These are phyloP conservation scores for Tricholoma terreum DNA, from an alignment of 768 basidiomycete species.

Conservation along the genomic window DNA sequence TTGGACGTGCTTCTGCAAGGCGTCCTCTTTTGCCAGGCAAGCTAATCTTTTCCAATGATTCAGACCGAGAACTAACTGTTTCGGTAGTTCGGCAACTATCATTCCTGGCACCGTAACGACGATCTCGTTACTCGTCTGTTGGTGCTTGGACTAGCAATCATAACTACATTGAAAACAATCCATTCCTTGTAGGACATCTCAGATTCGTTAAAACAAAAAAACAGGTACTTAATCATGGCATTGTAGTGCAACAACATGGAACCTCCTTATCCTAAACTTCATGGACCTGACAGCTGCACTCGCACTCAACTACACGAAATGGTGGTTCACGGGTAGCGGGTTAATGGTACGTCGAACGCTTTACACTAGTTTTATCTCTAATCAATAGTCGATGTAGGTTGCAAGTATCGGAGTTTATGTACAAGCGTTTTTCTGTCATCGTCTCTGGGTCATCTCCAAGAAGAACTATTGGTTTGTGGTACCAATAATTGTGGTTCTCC, in stretches of 20 bases:
- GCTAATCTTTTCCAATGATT: neutral
- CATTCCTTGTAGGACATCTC: conserved; percentile 26
- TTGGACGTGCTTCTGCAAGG: conserved; percentile 31
- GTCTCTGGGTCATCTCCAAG: conserved; percentile 28
- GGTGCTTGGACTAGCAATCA: conserved; percentile 22
- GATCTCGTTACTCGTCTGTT: conserved; percentile 13
- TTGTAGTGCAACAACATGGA: conserved; percentile 22
- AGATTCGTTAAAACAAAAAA: neutral
- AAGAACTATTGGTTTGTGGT: conserved; percentile 19
- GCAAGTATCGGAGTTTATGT: conserved; percentile 31
- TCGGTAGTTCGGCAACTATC: conserved; percentile 27
- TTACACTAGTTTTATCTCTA: neutral
- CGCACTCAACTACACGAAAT: conserved; percentile 25
- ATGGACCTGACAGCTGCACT: conserved; percentile 27
- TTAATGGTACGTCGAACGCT: conserved; percentile 22
- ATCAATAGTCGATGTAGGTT: conserved; percentile 15
- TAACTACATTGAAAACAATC: conserved; percentile 29
- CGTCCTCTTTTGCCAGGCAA: conserved; percentile 28
- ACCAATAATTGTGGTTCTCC: conserved; percentile 20
- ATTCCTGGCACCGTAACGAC: conserved; percentile 22
- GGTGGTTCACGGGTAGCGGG: conserved; percentile 30
- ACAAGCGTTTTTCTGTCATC: conserved; percentile 29
- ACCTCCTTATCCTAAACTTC: conserved; percentile 25
- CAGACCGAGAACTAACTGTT: neutral
- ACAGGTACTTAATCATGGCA: conserved; percentile 13